A percentile compares a stretch with the other conserved stretches of the same genome.
These are phyloP conservation scores for Euptelea pleiosperma DNA, from an alignment of 164 flowering plant species.

Conservation along the genomic window DNA sequence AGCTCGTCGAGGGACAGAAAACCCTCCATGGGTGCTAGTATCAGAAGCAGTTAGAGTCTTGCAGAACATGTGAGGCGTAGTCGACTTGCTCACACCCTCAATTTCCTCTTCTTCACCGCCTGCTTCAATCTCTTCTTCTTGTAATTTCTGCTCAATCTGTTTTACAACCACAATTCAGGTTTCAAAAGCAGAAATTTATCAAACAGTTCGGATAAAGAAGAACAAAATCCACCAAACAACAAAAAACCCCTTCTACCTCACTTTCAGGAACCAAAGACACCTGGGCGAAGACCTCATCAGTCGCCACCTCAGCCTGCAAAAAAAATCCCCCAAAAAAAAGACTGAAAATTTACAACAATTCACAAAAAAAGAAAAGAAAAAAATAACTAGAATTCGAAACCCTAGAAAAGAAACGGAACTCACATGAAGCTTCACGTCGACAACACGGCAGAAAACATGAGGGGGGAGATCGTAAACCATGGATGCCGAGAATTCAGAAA, in stretches of 20 bases:
- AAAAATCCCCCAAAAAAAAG: constrained; percentile 5
- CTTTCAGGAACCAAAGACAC: constrained; percentile 71
- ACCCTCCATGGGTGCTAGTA: constrained; percentile 99
- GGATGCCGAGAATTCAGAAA: constrained; percentile 32
- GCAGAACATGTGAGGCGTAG: constrained; percentile 97
- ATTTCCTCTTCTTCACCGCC: constrained; percentile 47
- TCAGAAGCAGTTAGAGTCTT: constrained; percentile 99
- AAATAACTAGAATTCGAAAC: background rate
- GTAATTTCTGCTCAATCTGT: constrained; percentile 57
- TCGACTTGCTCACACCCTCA: constrained; percentile 41
- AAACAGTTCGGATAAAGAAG: background rate
- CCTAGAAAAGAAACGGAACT: constrained; percentile 16
- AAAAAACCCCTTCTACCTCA: constrained; percentile 42
- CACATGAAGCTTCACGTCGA: constrained; percentile 86
- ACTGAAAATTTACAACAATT: background rate
- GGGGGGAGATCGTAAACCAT: constrained; percentile 53
- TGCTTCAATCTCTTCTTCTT: constrained; percentile 42
- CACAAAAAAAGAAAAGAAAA: background rate
- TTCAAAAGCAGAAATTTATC: background rate
- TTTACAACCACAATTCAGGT: constrained; percentile 7
- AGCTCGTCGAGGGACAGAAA: constrained; percentile 97
- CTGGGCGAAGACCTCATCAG: constrained; percentile 87
- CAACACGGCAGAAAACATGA: constrained; percentile 85
- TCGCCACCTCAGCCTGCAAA: constrained; percentile 68
- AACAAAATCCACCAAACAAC: background rate